These are phyloP conservation scores for Beta corolliflora DNA, from an alignment of 179 eudicot genomes.

Conservation along the genomic window DNA sequence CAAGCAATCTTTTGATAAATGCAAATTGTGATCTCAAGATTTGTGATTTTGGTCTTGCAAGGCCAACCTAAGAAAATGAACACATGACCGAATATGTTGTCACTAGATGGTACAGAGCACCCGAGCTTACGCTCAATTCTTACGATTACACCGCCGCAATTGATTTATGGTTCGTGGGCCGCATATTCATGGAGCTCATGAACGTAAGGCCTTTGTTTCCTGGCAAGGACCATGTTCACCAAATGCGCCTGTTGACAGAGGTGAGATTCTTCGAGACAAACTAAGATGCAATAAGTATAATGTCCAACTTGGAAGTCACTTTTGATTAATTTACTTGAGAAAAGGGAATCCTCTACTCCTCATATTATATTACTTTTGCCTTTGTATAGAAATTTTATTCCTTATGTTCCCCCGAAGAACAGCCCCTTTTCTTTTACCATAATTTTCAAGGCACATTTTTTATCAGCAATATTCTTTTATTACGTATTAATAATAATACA, in stretches of 20 bases:
- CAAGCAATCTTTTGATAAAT: conserved; percentile 73
- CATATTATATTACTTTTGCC: background rate
- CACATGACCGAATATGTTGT: conserved; percentile 96
- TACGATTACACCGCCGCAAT: conserved; percentile 79
- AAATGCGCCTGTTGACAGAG: conserved; percentile 85
- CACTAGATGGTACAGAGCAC: conserved; percentile 93
- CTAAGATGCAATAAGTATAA: background rate
- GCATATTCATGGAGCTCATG: conserved; percentile 91
- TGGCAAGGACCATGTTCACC: conserved; percentile 82
- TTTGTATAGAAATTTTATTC: too few species aligned
- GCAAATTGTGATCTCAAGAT: conserved; percentile 87
- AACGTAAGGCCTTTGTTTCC: conserved; percentile 72
- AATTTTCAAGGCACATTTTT: too few species aligned
- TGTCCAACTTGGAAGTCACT: background rate
- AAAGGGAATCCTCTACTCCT: background rate
- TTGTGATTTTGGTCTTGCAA: conserved; percentile 85
- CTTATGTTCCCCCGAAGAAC: too few species aligned
- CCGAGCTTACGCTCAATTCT: conserved; percentile 80
- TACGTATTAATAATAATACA: too few species aligned
- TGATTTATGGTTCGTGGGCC: conserved; percentile 86
- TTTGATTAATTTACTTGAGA: background rate
- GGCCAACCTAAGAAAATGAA: conserved; percentile 68
- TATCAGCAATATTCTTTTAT: too few species aligned
- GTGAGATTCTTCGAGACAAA: conserved; percentile 33
- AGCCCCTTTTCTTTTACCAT: too few species aligned